phyloP scores from a whole-genome alignment of 176 grass and related monocot genomes.

The Zizania latifolia region DNA sequence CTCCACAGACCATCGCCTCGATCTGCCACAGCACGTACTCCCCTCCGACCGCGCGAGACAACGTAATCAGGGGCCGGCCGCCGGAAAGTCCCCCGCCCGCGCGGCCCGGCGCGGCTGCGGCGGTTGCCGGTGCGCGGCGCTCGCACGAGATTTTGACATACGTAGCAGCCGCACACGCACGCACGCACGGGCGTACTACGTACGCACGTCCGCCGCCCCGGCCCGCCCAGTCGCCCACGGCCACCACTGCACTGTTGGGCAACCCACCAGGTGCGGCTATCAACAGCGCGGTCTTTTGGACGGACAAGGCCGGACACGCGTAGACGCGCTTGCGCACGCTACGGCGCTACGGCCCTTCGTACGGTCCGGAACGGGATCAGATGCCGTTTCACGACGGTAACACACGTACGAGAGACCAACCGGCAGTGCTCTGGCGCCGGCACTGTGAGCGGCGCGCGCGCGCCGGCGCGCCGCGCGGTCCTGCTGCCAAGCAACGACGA shows the following conservation, averaged over 20 bases:
- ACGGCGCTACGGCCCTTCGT: neutral
- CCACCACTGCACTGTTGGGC: neutral
- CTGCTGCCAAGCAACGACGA: too few relatives aligned
- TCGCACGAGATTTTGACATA: neutral
- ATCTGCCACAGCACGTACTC: too few relatives aligned
- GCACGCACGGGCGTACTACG: neutral
- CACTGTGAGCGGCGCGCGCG: too few relatives aligned
- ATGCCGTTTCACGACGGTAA: neutral
- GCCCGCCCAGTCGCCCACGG: too few relatives aligned
- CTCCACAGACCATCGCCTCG: too few relatives aligned
- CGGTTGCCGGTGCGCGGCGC: neutral
- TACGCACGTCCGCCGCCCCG: neutral
- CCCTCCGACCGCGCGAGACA: too few relatives aligned
- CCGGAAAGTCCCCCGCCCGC: too few relatives aligned
- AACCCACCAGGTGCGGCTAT: conserved; percentile 1
- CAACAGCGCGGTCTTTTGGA: neutral
- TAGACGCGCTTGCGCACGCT: neutral
- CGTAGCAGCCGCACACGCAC: neutral
- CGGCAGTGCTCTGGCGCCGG: too few relatives aligned
- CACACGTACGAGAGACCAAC: too few relatives aligned
- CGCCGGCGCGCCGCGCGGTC: too few relatives aligned
- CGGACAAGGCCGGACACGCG: neutral
- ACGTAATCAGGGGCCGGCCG: too few relatives aligned
- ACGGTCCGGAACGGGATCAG: neutral
- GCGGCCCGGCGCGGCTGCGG: neutral